Conservation (phyloP, 805 yeast species). For the Torulaspora maleeae region DNA sequence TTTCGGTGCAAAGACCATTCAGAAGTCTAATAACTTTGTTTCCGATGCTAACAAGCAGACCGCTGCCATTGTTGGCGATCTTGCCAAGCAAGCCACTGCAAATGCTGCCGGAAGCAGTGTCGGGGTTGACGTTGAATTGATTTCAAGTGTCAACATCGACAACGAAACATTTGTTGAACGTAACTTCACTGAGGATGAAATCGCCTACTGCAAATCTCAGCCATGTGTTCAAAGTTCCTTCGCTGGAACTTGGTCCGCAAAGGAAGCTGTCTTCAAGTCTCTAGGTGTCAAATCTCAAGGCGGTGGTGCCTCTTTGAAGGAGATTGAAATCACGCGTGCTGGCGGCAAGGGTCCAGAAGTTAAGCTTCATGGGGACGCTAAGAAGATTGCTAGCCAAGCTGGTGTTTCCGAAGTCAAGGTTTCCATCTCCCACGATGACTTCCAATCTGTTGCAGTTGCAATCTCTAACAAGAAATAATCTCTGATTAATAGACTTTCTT, state of each 20-base stretch:
- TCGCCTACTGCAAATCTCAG: slow-evolving; percentile 67
- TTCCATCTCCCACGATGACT: slow-evolving; percentile 92
- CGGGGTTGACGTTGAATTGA: slow-evolving; percentile 95
- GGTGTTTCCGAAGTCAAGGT: slow-evolving; percentile 73
- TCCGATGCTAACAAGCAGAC: slow-evolving; percentile 45
- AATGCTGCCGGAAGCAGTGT: slow-evolving; percentile 46
- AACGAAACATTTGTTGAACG: slow-evolving; percentile 89
- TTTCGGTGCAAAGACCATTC: slow-evolving; percentile 50
- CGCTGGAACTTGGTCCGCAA: slow-evolving; percentile 99
- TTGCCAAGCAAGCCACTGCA: slow-evolving; percentile 45
- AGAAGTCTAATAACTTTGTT: slow-evolving; percentile 42
- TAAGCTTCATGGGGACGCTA: slow-evolving; percentile 68
- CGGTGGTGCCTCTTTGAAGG: slow-evolving; percentile 89
- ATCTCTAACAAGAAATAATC: slow-evolving; percentile 37
- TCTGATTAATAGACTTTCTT: neutral
- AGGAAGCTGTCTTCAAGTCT: slow-evolving; percentile 97
- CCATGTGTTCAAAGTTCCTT: slow-evolving; percentile 82
- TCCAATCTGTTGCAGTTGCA: slow-evolving; percentile 97
- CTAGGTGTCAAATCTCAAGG: slow-evolving; percentile 85
- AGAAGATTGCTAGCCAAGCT: slow-evolving; percentile 60
- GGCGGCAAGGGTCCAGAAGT: slow-evolving; percentile 81
- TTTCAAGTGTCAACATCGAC: slow-evolving; percentile 73
- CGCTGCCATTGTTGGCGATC: slow-evolving; percentile 52
- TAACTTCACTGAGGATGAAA: slow-evolving; percentile 82
- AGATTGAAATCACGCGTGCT: slow-evolving; percentile 79